These are phyloP conservation scores for Aureobasidium mangrovei DNA, from an alignment of 2,329 filamentous ascomycete species.

Conservation along the genomic window DNA sequence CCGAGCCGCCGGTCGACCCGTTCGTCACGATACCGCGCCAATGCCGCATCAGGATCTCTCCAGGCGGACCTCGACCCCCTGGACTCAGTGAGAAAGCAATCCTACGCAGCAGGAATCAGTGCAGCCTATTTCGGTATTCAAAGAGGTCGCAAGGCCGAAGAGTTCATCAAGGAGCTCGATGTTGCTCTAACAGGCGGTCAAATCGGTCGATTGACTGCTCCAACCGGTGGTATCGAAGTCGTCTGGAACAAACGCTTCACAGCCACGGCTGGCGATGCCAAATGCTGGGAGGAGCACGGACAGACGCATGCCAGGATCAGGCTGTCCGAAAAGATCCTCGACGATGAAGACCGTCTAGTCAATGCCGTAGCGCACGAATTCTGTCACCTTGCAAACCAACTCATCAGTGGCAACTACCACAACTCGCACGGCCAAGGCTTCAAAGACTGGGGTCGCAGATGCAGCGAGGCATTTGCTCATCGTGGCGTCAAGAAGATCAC, in stretches of 20 bases:
- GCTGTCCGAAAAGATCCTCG: slow-evolving; percentile 79
- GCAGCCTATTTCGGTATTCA: slow-evolving; percentile 44
- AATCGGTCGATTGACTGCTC: slow-evolving; percentile 48
- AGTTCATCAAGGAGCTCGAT: slow-evolving; percentile 62
- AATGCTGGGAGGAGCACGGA: slow-evolving; percentile 39
- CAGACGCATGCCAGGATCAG: slow-evolving; percentile 65
- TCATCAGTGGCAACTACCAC: slow-evolving; percentile 64
- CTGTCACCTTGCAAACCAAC: slow-evolving; percentile 87
- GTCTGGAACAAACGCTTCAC: slow-evolving; percentile 71
- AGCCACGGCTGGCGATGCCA: slow-evolving; percentile 60
- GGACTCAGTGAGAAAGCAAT: neutral
- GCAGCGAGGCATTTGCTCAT: slow-evolving; percentile 49
- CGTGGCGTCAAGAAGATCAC: slow-evolving; percentile 66
- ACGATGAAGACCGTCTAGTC: slow-evolving; percentile 64
- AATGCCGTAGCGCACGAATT: slow-evolving; percentile 96
- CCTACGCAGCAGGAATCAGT: neutral
- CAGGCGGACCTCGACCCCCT: neutral
- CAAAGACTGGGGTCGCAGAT: slow-evolving; percentile 60
- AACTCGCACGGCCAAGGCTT: slow-evolving; percentile 79
- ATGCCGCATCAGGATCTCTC: no score
- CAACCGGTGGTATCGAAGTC: slow-evolving; percentile 62
- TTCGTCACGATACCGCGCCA: no score
- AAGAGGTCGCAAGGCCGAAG: slow-evolving; percentile 54
- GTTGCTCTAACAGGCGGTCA: slow-evolving; percentile 50
- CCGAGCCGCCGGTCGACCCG: no score